These are phyloP conservation scores for Chrysosporium keratinophilum DNA, from an alignment of 2,329 filamentous ascomycete genomes.

Conservation along the genomic window DNA sequence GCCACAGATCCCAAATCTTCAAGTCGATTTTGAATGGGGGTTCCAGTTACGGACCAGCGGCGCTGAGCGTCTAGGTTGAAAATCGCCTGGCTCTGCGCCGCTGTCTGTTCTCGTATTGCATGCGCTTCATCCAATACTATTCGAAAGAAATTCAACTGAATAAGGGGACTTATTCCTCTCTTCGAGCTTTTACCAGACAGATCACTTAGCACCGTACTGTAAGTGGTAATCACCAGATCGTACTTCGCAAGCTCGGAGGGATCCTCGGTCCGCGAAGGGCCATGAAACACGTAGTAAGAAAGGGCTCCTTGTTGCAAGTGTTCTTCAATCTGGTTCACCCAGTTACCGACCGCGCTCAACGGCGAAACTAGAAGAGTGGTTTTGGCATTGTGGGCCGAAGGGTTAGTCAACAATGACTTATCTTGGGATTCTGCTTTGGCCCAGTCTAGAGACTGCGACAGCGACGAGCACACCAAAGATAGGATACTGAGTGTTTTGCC, in stretches of 20 bases:
- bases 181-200: conserved; percentile 56
- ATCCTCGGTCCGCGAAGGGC: conserved; percentile 61
- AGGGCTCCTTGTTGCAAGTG: conserved; percentile 59
- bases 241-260: conserved; percentile 57
- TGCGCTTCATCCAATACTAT: conserved; percentile 93
- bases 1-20: conserved; percentile 82
- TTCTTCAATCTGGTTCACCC: conserved; percentile 81
- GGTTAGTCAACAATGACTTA: conserved; percentile 24
- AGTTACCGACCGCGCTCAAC: conserved; percentile 83
- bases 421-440: conserved; percentile 42
- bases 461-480: conserved; percentile 60
- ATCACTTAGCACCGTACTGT: conserved; percentile 77
- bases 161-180: conserved; percentile 51
- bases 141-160: conserved; percentile 80
- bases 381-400: conserved; percentile 49
- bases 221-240: conserved; percentile 86
- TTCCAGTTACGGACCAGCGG: conserved; percentile 95
- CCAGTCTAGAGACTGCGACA: conserved; percentile 55
- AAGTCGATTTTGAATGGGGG: conserved; percentile 85
- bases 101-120: conserved; percentile 76
- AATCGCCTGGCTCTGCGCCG: conserved; percentile 73
- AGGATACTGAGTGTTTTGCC: conserved; percentile 80
- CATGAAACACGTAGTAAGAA: conserved; percentile 77
- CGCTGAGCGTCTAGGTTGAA: conserved; percentile 68
- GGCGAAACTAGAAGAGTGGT: conserved; percentile 82